A percentile compares a stretch with the other conserved stretches of the same genome.
phyloP scores from a whole-genome alignment of 2,329 filamentous ascomycete species.

The Stromatinia cepivora region DNA sequence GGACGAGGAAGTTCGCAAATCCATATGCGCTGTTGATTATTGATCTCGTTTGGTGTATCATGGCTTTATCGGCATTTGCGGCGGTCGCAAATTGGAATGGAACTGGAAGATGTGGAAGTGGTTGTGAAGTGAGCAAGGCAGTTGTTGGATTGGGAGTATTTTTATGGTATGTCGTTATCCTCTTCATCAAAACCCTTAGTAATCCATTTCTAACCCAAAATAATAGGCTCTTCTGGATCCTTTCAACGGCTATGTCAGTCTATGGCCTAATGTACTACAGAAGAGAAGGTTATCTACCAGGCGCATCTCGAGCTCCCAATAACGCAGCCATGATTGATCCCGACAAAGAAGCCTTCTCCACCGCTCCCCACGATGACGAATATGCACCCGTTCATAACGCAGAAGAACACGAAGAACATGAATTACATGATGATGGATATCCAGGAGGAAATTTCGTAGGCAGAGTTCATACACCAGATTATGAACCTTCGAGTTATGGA shows the following conservation, averaged over 20 bases:
- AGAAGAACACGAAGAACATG: constrained; percentile 38
- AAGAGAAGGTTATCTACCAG: constrained; percentile 61
- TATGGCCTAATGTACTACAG: constrained; percentile 63
- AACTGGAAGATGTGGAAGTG: constrained; percentile 54
- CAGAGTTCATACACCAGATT: constrained; percentile 18
- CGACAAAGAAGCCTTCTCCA: constrained; percentile 68
- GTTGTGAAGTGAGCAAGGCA: constrained; percentile 61
- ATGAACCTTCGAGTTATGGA: constrained; percentile 27
- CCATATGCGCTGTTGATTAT: constrained; percentile 61
- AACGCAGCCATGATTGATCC: constrained; percentile 58
- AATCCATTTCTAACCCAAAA: constrained; percentile 19
- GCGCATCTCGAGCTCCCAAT: constrained; percentile 41
- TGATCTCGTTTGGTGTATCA: constrained; percentile 57
- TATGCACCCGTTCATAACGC: constrained; percentile 61
- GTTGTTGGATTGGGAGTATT: constrained; percentile 64
- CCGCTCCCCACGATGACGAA: constrained; percentile 65
- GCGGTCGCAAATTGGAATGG: constrained; percentile 65
- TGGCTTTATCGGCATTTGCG: constrained; percentile 68
- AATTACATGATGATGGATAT: constrained; percentile 28
- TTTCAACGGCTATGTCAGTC: constrained; percentile 56
- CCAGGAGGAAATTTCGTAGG: constrained; percentile 12
- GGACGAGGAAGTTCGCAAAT: constrained; percentile 61
- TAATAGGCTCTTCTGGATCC: constrained; percentile 55
- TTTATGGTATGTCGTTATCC: constrained; percentile 52
- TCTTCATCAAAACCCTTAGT: constrained; percentile 1